Evolutionary conservation across 108 stramenopile species (phyloP), one percentile per base, ranked within the genome.

Genomic region (Epipyxis sp.): DNA sequence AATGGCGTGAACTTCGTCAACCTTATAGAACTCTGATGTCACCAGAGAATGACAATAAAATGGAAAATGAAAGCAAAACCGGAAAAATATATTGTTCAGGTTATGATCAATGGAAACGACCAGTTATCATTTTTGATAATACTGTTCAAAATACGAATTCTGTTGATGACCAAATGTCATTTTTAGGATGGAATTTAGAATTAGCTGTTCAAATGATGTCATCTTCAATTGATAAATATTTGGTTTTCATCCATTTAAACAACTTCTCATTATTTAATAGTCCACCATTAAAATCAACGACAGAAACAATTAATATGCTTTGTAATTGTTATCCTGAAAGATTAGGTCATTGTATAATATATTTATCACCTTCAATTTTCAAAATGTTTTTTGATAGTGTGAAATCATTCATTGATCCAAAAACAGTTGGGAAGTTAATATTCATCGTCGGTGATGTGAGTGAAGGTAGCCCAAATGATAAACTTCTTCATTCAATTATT

Each of bases 41-140:
- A n/a, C 20, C 39, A 20, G 27, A 35, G 25, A 27, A 43, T 29
- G 71, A 74, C 20, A 27, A 25, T 10, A 27, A 42, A 10, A 42
- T 43, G 20, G 71, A 32, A 39, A 43, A 42, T 37, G 41, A 29
- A 37, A 32, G 6, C 3, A 27, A 46, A 10, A 80, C 79, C 13
- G 80, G 80, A 1, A 81, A 81, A 68, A 32, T 81, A 1, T 34
- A 76, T 0, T 27, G 29, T 20, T 45, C 76, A 13, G 54, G n/a
- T 0, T 43, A 27, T 37, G 80, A 81, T 39, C 10, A 68, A 29
- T 67, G 0, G 1, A 76, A 76, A 39, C 59, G 80, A 6, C 46
- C 80, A 27, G 77, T 81, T 10, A 45, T 81, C 32, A 42, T 81
- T 16, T 76, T 81, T 13, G 77, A 81, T 39, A 77, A 81, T 54